Percentiles rank a stretch among this genome's conserved stretches.
These are phyloP conservation scores for Nissolia schottii DNA, from an alignment of 306 rosid genomes.

Conservation along the genomic window DNA sequence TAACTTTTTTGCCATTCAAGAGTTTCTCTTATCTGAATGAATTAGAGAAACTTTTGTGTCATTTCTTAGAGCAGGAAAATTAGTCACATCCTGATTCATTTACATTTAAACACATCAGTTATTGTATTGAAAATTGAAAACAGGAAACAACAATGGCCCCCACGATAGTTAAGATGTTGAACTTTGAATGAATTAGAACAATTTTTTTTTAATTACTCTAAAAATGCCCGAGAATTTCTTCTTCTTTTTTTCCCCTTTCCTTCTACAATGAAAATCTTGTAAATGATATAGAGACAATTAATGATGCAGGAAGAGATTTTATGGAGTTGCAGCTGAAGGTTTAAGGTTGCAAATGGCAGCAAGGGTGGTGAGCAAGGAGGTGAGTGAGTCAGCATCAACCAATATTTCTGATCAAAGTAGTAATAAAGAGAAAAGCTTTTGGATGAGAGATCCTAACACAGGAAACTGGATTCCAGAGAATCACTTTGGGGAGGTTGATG, in stretches of 20 bases:
- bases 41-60: too few relatives aligned
- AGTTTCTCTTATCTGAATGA: too few relatives aligned
- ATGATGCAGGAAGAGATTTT: constrained; percentile 22
- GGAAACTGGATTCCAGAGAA: constrained; percentile 73
- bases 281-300: not conserved
- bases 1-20: too few relatives aligned
- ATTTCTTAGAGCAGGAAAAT: too few relatives aligned
- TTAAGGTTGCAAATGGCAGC: constrained; percentile 4
- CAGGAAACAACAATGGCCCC: too few relatives aligned
- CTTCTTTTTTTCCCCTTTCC: not conserved
- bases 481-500: constrained; percentile 45
- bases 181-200: too few relatives aligned
- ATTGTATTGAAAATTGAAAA: too few relatives aligned
- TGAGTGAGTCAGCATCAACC: not conserved
- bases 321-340: constrained; percentile 9
- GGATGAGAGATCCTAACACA: constrained; percentile 67
- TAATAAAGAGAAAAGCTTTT: constrained; percentile 27
- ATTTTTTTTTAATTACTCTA: too few relatives aligned
- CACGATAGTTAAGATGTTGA: too few relatives aligned
- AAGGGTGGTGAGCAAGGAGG: not conserved
- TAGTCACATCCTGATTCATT: too few relatives aligned
- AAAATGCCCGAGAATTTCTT: too few relatives aligned
- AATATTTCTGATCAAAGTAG: not conserved
- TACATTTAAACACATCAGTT: too few relatives aligned
- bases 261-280: not conserved